A percentile compares a stretch with the other conserved stretches of the same genome.
These are phyloP conservation scores for Basipetospora chlamydospora DNA, from an alignment of 2,329 filamentous ascomycete species.

Conservation along the genomic window DNA sequence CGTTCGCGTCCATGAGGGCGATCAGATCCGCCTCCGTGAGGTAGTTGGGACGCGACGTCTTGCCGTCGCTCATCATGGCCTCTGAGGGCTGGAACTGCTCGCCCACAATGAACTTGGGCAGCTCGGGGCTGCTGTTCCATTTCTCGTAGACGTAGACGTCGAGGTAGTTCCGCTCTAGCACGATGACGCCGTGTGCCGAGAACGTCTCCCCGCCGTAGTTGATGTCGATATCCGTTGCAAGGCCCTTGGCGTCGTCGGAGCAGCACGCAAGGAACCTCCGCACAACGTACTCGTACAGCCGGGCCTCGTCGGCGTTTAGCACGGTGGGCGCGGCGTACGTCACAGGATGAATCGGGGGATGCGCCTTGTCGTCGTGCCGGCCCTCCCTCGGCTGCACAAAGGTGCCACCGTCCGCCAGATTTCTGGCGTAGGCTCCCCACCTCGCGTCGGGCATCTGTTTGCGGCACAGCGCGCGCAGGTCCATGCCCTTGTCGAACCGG, in stretches of 20 bases:
- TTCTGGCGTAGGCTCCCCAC: conserved; percentile 74
- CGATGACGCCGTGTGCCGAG: conserved; percentile 66
- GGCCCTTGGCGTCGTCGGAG: conserved; percentile 81
- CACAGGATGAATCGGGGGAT: conserved; percentile 92
- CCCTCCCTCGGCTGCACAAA: conserved; percentile 75
- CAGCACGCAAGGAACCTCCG: conserved; percentile 91
- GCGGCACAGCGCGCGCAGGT: conserved; percentile 63
- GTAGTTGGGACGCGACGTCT: conserved; percentile 71
- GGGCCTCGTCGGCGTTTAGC: conserved; percentile 50
- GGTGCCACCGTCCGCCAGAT: conserved; percentile 55
- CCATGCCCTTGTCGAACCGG: conserved; percentile 81
- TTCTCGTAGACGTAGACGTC: conserved; percentile 95
- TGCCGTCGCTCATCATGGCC: conserved; percentile 79
- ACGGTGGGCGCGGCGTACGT: conserved; percentile 60
- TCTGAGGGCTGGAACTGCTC: conserved; percentile 81
- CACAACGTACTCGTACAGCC: conserved; percentile 83
- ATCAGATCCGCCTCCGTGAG: conserved; percentile 93
- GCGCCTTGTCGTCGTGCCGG: conserved; percentile 85
- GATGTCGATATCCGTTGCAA: conserved; percentile 73
- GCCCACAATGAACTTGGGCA: conserved; percentile 65
- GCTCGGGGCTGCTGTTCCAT: conserved; percentile 75
- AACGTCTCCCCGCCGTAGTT: conserved; percentile 74
- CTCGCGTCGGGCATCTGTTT: conserved; percentile 64
- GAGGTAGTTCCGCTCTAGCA: conserved; percentile 81
- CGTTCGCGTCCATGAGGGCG: conserved; percentile 94